Conservation (phyloP, 108 stramenopile genomes). For the Nannochloropsis gaditana region DNA sequence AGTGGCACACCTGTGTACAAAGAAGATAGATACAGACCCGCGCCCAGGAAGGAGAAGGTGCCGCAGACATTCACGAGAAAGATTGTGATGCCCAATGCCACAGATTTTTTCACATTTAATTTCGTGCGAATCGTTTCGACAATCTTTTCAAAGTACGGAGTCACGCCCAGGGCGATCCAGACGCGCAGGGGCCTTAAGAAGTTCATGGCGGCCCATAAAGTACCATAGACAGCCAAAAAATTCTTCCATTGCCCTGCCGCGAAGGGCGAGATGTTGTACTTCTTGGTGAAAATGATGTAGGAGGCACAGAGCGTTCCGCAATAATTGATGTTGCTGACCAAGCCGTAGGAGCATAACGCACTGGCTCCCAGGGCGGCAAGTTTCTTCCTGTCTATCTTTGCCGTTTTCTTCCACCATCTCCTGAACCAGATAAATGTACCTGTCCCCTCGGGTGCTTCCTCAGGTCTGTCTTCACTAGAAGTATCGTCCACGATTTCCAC, state of each 20-base stretch:
- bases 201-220: neutral
- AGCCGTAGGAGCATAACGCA: slow-evolving; percentile 4
- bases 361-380: neutral
- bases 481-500: slow-evolving; percentile 11
- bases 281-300: neutral
- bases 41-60: neutral
- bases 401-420: neutral
- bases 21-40: neutral
- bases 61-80: neutral
- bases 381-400: neutral
- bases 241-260: slow-evolving; percentile 4
- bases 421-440: slow-evolving; percentile 14
- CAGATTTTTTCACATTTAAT: neutral
- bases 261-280: neutral
- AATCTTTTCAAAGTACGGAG: neutral
- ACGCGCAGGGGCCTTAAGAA: slow-evolving; percentile 8
- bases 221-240: neutral
- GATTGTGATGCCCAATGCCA: neutral
- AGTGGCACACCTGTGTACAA: neutral
- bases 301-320: neutral
- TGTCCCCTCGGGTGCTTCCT: neutral
- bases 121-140: neutral
- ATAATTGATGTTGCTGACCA: slow-evolving; percentile 20
- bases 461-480: neutral
- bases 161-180: slow-evolving; percentile 3